Percentiles rank a stretch among this genome's conserved stretches.
Evolutionary conservation across 805 yeast species (phyloP).

Genomic region (Suhomyces emberorum): DNA sequence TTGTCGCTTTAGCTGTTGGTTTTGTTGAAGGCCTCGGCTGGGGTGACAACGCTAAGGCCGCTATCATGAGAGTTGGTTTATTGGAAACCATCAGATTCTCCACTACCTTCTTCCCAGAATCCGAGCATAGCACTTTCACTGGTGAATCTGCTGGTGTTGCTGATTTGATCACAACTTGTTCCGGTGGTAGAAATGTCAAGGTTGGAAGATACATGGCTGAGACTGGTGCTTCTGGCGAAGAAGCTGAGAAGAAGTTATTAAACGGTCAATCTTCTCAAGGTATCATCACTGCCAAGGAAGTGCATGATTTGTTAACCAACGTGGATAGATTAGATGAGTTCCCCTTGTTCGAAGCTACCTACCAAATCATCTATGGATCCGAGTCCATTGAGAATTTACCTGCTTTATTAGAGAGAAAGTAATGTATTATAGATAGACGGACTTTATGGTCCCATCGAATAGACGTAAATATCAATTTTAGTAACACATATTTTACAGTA

Average conservation of each 20-base stretch:
- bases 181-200: conserved; percentile 48
- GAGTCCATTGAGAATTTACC: conserved; percentile 43
- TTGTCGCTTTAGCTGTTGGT: conserved; percentile 46
- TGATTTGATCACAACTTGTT: conserved; percentile 46
- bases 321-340: conserved; percentile 32
- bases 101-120: conserved; percentile 32
- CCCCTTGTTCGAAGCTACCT: conserved; percentile 47
- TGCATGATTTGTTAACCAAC: conserved; percentile 41
- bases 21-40: conserved; percentile 47
- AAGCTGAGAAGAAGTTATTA: conserved; percentile 42
- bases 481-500: no score
- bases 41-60: conserved; percentile 50
- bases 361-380: conserved; percentile 39
- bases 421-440: conserved; percentile 2
- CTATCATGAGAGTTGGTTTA: conserved; percentile 46
- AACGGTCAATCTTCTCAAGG: conserved; percentile 49
- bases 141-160: conserved; percentile 47
- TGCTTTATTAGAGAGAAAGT: conserved; percentile 29
- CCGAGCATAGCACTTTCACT: conserved; percentile 37
- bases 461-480: not conserved
- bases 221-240: conserved; percentile 39
- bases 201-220: conserved; percentile 45
- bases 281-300: conserved; percentile 45
- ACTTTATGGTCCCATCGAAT: not conserved
- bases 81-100: conserved; percentile 44